These are phyloP conservation scores for Thymus mandschuricus DNA, from an alignment of 257 asterid genomes.

Conservation along the genomic window DNA sequence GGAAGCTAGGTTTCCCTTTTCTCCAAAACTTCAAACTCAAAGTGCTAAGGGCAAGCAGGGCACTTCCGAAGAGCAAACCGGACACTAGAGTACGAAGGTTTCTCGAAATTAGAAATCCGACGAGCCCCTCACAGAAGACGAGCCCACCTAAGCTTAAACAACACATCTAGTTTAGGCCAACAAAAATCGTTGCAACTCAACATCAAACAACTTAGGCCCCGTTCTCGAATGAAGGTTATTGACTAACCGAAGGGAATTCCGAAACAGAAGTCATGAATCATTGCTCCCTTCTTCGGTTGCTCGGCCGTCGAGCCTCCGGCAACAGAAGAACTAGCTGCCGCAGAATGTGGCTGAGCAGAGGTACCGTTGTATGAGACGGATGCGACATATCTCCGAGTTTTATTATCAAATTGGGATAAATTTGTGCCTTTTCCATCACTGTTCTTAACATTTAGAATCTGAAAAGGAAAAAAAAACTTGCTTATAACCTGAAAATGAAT, in stretches of 20 bases:
- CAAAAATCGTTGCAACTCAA: not conserved
- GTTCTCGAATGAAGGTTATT: slow-evolving; percentile 11
- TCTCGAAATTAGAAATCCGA: slow-evolving; percentile 75
- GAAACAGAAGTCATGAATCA: slow-evolving; percentile 89
- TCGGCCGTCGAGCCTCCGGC: slow-evolving; percentile 41
- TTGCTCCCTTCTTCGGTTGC: slow-evolving; percentile 67
- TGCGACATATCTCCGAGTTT: slow-evolving; percentile 48
- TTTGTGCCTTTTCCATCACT: slow-evolving; percentile 49
- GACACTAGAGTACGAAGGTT: slow-evolving; percentile 57
- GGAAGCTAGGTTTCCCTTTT: slow-evolving; percentile 92
- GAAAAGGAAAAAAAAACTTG: not conserved
- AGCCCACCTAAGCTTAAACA: slow-evolving; percentile 63
- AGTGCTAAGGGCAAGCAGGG: slow-evolving; percentile 81
- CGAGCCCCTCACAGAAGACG: slow-evolving; percentile 75
- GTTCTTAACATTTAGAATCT: slow-evolving; percentile 44
- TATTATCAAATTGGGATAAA: slow-evolving; percentile 45
- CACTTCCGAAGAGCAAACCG: slow-evolving; percentile 79
- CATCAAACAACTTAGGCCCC: not conserved
- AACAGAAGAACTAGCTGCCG: slow-evolving; percentile 37
- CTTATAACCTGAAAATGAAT: not conserved
- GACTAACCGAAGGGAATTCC: slow-evolving; percentile 93
- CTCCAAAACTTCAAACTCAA: slow-evolving; percentile 86
- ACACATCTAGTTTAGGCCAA: slow-evolving; percentile 28
- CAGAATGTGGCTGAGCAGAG: slow-evolving; percentile 42
- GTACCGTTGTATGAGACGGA: slow-evolving; percentile 48